A percentile compares a stretch with the other conserved stretches of the same genome.
Conservation (phyloP, 179 eudicot genomes). For the Beta lomatogona region DNA sequence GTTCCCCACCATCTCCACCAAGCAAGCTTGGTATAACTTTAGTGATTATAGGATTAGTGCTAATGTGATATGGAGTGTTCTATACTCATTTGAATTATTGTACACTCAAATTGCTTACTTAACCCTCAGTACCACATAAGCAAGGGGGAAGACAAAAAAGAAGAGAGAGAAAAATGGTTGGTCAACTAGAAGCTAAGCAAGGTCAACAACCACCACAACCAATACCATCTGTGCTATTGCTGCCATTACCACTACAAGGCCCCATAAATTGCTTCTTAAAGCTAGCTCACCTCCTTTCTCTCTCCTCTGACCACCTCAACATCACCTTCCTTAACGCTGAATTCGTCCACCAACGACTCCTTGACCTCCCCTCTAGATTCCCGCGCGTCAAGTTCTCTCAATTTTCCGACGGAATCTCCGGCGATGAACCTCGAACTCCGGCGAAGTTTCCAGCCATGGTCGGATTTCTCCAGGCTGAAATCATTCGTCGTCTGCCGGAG, state of each 20-base stretch:
- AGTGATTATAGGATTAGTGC: too few relatives aligned
- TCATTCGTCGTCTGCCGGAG: slow-evolving; percentile 22
- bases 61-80: fast-evolving
- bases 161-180: not conserved
- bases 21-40: too few relatives aligned
- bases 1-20: too few relatives aligned
- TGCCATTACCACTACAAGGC: slow-evolving; percentile 40
- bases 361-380: slow-evolving; percentile 24
- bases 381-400: slow-evolving; percentile 17
- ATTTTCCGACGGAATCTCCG: slow-evolving; percentile 34
- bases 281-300: slow-evolving; percentile 34
- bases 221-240: slow-evolving; percentile 20
- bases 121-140: not conserved
- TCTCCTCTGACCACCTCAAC: slow-evolving; percentile 16
- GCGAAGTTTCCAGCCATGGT: slow-evolving; percentile 27
- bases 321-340: slow-evolving; percentile 35
- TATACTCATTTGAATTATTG: too few relatives aligned
- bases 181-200: not conserved
- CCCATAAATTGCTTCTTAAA: slow-evolving; percentile 40
- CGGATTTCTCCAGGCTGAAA: slow-evolving; percentile 15
- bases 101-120: too few relatives aligned
- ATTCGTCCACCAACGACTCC: slow-evolving; percentile 31
- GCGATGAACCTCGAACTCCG: slow-evolving; percentile 33
- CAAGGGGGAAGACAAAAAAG: too few relatives aligned
- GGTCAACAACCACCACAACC: not conserved